These are phyloP conservation scores for Discostella stelligeroides DNA, from an alignment of 108 stramenopile genomes.

Conservation along the genomic window DNA sequence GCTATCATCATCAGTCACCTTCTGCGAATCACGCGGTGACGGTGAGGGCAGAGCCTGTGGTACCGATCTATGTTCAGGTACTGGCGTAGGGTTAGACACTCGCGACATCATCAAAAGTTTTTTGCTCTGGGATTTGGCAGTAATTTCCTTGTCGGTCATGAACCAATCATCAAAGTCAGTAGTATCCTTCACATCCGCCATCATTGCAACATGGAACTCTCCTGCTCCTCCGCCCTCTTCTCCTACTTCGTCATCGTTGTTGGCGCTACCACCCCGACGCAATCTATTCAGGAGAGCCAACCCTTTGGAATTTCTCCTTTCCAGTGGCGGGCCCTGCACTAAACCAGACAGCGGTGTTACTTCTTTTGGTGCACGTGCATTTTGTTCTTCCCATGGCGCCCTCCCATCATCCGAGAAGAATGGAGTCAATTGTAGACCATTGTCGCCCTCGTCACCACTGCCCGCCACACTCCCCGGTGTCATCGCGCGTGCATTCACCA, in stretches of 20 bases:
- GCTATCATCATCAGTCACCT: not conserved
- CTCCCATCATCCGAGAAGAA: slow-evolving; percentile 78
- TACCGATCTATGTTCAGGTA: no score
- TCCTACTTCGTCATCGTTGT: slow-evolving; percentile 4
- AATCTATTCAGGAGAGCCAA: slow-evolving; percentile 56
- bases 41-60: no score
- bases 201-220: not conserved
- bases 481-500: slow-evolving; percentile 18
- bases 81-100: no score
- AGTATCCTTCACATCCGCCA: not conserved
- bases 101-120: slow-evolving; percentile 25
- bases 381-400: slow-evolving; percentile 81
- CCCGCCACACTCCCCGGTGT: not conserved
- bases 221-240: slow-evolving; percentile 5
- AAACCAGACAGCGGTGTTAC: slow-evolving; percentile 4
- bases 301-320: slow-evolving; percentile 45
- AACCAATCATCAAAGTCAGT: slow-evolving; percentile 42
- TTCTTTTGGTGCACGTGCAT: slow-evolving; percentile 26
- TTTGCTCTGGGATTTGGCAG: slow-evolving; percentile 60
- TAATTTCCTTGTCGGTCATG: slow-evolving; percentile 78
- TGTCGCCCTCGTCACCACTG: slow-evolving; percentile 7
- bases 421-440: slow-evolving; percentile 55
- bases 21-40: slow-evolving; percentile 1
- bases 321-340: not conserved
- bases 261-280: slow-evolving; percentile 34